A percentile compares a stretch with the other conserved stretches of the same genome.
Evolutionary conservation across 345 rosid species (phyloP).

Genomic region (Lepidium didymum): DNA sequence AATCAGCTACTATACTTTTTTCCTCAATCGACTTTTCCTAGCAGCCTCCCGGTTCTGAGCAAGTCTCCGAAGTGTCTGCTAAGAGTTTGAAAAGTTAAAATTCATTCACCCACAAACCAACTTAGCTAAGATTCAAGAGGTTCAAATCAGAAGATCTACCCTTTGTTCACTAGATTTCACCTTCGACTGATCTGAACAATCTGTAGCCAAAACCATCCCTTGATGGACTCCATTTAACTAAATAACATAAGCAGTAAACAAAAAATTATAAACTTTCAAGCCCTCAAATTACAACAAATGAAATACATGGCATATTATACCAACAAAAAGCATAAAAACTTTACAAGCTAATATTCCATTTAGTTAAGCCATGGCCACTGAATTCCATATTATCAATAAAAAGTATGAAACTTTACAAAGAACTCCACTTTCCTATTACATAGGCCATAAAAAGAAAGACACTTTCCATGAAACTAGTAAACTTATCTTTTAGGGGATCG

Average conservation of each 20-base stretch:
- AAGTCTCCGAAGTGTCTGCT: conserved; percentile 67
- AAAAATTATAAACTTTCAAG: background rate
- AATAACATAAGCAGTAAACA: background rate
- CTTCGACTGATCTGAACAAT: conserved; percentile 58
- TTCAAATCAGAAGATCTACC: conserved; percentile 28
- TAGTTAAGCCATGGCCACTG: background rate
- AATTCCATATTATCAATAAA: background rate
- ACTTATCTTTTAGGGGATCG: background rate
- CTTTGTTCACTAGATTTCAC: conserved; percentile 53
- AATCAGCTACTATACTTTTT: conserved; percentile 44
- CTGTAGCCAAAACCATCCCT: conserved; percentile 40
- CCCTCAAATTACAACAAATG: background rate
- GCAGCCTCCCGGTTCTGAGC: conserved; percentile 97
- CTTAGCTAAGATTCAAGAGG: background rate
- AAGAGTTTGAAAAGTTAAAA: background rate
- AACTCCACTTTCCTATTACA: background rate
- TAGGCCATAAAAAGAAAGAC: background rate
- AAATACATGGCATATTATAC: too few species aligned
- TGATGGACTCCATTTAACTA: conserved; percentile 44
- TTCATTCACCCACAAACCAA: background rate
- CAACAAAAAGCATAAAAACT: background rate
- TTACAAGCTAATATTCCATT: background rate
- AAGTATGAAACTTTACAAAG: conserved; percentile 7
- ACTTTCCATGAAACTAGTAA: background rate
- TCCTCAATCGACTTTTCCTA: conserved; percentile 81